These are phyloP conservation scores for Colletotrichum sp. DNA, from an alignment of 2,329 filamentous ascomycete genomes.

Conservation along the genomic window DNA sequence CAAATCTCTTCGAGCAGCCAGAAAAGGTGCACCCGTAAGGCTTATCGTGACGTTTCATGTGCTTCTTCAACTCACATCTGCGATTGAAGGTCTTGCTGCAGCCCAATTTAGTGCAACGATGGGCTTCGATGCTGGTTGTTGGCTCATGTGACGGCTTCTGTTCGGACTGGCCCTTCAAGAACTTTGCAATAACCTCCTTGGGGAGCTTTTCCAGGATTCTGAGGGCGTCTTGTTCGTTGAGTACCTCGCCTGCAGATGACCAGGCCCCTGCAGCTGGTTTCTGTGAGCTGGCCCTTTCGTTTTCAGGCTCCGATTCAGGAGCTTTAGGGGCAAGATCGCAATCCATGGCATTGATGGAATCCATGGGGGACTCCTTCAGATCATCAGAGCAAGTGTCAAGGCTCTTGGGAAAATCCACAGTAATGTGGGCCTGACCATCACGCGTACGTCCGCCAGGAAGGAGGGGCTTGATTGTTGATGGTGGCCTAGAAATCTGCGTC, in stretches of 20 bases:
- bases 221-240: slow-evolving; percentile 1
- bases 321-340: neutral
- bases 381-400: neutral
- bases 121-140: neutral
- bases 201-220: slow-evolving; percentile 31
- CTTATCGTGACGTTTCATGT: slow-evolving; percentile 78
- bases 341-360: neutral
- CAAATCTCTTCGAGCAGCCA: slow-evolving; percentile 74
- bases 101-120: neutral
- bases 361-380: neutral
- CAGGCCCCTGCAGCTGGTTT: neutral
- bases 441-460: neutral
- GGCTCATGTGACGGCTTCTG: slow-evolving; percentile 17
- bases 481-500: neutral
- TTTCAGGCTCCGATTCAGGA: neutral
- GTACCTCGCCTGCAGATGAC: neutral
- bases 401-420: neutral
- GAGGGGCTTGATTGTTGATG: neutral
- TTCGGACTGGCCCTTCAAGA: slow-evolving; percentile 31
- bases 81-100: slow-evolving; percentile 55
- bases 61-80: slow-evolving; percentile 71
- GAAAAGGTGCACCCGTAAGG: slow-evolving; percentile 83
- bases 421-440: neutral
- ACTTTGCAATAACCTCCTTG: slow-evolving; percentile 20
- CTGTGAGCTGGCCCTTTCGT: neutral